phyloP scores from a whole-genome alignment of 371 early-diverging fungal species.

The Mortierella sp. region DNA sequence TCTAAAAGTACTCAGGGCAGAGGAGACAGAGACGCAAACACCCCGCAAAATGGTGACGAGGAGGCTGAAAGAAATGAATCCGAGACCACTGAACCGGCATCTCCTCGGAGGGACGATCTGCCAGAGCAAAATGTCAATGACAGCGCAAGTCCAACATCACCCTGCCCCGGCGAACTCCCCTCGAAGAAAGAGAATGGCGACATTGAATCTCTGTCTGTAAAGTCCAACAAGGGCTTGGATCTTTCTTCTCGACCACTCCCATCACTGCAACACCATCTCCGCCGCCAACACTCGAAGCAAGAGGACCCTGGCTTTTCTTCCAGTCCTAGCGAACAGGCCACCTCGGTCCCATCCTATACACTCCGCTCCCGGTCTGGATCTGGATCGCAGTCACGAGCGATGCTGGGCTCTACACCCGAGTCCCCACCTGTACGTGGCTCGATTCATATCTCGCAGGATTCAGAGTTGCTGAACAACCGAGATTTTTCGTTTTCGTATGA shows the following conservation, averaged over 20 bases:
- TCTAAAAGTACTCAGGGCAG: no score
- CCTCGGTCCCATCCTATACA: conserved; percentile 16
- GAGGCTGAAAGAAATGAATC: no score
- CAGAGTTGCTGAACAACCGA: conserved; percentile 44
- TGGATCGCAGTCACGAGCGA: conserved; percentile 25
- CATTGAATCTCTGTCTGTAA: no score
- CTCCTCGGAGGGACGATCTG: no score
- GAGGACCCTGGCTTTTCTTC: conserved; percentile 3
- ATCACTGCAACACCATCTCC: conserved; percentile 22
- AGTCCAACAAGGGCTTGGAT: no score
- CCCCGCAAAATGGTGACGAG: no score
- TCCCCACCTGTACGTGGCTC: conserved; percentile 32
- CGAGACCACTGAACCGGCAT: no score
- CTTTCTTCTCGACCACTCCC: not conserved
- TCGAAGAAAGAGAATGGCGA: no score
- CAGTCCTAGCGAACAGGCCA: conserved; percentile 14
- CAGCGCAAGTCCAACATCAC: no score
- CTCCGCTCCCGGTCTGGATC: conserved; percentile 24
- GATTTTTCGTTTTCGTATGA: conserved; percentile 51
- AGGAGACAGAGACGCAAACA: no score
- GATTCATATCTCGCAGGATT: conserved; percentile 44
- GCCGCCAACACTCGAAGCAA: conserved; percentile 11
- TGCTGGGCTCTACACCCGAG: conserved; percentile 37
- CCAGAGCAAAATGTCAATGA: no score
- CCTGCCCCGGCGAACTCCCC: no score